A percentile compares a stretch with the other conserved stretches of the same genome.
These are phyloP conservation scores for Phoma sp. DNA, from an alignment of 2,329 filamentous ascomycete species.

Conservation along the genomic window DNA sequence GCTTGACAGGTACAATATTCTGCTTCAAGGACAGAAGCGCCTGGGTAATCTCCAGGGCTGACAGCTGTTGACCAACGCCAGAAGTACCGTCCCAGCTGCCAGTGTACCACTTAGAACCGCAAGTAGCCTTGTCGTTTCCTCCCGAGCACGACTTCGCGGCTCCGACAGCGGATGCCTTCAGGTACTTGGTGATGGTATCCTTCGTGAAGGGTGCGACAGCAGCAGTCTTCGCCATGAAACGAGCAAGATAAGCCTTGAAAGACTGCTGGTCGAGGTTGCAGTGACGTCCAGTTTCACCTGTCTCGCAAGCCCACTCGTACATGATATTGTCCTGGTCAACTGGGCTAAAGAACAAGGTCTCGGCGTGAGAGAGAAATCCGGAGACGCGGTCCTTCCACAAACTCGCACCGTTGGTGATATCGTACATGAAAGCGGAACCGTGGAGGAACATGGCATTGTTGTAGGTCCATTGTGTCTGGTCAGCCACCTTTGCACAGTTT, in stretches of 20 bases:
- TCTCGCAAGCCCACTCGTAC: conserved; percentile 72
- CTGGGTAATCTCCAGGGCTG: conserved; percentile 54
- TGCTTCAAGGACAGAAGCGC: conserved; percentile 48
- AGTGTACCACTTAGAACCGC: conserved; percentile 55
- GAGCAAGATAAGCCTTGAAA: conserved; percentile 77
- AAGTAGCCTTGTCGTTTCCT: conserved; percentile 47
- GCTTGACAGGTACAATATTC: conserved; percentile 37
- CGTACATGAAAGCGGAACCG: conserved; percentile 64
- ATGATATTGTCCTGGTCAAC: conserved; percentile 61
- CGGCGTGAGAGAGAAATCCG: conserved; percentile 61
- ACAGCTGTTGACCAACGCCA: conserved; percentile 54
- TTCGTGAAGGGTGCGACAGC: conserved; percentile 52
- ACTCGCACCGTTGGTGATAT: conserved; percentile 51
- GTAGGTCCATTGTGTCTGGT: conserved; percentile 64
- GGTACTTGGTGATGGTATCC: conserved; percentile 45
- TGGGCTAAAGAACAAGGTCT: conserved; percentile 60
- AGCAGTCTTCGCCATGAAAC: conserved; percentile 62
- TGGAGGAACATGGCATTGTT: conserved; percentile 62
- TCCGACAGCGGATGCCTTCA: conserved; percentile 50
- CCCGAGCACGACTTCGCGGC: conserved; percentile 54
- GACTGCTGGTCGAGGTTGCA: conserved; percentile 75
- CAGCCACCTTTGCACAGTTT: conserved; percentile 57
- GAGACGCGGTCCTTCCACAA: conserved; percentile 65
- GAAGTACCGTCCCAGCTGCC: conserved; percentile 49
- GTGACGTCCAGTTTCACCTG: conserved; percentile 43